Percentiles rank a stretch among this genome's conserved stretches.
Evolutionary conservation across 345 rosid species (phyloP).

Genomic region (Combretum micranthum): DNA sequence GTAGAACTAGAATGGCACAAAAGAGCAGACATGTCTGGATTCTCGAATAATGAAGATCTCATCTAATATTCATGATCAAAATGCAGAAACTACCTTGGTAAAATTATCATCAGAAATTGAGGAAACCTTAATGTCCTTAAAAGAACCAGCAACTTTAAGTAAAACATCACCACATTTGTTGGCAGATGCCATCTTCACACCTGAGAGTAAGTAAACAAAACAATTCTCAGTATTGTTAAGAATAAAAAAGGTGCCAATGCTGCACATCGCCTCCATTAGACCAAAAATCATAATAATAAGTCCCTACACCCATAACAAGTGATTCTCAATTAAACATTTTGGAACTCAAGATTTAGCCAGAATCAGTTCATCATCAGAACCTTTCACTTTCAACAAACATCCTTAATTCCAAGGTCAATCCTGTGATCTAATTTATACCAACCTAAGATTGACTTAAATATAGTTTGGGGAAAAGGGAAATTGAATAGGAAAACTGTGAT

Average conservation of each 20-base stretch:
- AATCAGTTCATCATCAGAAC: no score
- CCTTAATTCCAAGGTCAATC: no score
- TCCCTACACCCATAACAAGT: no score
- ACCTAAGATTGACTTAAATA: not conserved
- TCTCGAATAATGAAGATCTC: not conserved
- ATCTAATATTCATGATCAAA: not conserved
- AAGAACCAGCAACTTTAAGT: constrained; percentile 56
- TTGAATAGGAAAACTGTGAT: no score
- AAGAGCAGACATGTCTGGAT: constrained; percentile 16
- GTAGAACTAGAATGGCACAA: constrained; percentile 5
- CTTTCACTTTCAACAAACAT: no score
- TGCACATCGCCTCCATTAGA: no score
- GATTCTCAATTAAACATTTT: no score
- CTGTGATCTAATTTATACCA: no score
- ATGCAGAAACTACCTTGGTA: constrained; percentile 43
- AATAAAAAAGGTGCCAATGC: no score
- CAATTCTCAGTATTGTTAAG: no score
- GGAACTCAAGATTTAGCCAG: no score
- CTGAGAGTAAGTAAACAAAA: constrained; percentile 28
- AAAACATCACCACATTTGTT: constrained; percentile 27
- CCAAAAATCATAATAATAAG: no score
- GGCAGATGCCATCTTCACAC: constrained; percentile 43
- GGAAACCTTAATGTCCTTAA: constrained; percentile 49
- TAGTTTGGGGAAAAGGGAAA: not conserved
- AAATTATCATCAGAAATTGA: constrained; percentile 73